Conservation (phyloP, 2,329 filamentous ascomycete species). For the Colletotrichum ledebouriae region DNA sequence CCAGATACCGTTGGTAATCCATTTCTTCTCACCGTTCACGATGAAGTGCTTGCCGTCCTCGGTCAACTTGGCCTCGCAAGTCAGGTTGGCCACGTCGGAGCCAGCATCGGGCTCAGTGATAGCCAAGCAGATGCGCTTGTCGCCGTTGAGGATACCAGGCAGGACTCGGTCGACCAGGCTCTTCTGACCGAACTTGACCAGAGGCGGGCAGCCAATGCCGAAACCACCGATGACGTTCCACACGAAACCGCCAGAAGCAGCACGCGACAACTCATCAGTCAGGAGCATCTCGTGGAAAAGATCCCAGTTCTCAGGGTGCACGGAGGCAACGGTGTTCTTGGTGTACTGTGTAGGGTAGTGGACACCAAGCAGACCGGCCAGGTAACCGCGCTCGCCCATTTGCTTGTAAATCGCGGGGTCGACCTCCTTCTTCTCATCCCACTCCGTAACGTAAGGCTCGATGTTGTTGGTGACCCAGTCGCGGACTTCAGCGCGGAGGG, state of each 20-base stretch:
- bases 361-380: conserved; percentile 90
- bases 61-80: conserved; percentile 93
- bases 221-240: conserved; percentile 99
- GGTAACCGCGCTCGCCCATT: conserved; percentile 92
- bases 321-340: conserved; percentile 78
- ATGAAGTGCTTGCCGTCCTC: conserved; percentile 99
- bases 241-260: conserved; percentile 91
- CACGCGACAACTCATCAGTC: conserved; percentile 92
- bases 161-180: conserved; percentile 87
- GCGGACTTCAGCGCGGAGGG: conserved; percentile 89
- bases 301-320: conserved; percentile 92
- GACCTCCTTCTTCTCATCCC: conserved; percentile 95
- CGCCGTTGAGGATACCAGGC: conserved; percentile 87
- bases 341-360: conserved; percentile 84
- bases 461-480: conserved; percentile 92
- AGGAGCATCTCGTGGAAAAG: conserved; percentile 97
- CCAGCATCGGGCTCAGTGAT: conserved; percentile 98
- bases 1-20: conserved; percentile 99
- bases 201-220: conserved; percentile 91
- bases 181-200: conserved; percentile 93
- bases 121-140: conserved; percentile 97
- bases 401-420: conserved; percentile 93
- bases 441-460: conserved; percentile 92
- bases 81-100: conserved; percentile 94
- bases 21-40: conserved; percentile 99